These are phyloP conservation scores for Medicago truncatula DNA, from an alignment of 306 rosid genomes.

Conservation along the genomic window MtrunA17r5.0-ANR NC_053048.1:51381501-51382000, in stretches of 20 bases:
- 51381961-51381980: background rate
- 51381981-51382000: conserved; percentile 21
- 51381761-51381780: background rate
- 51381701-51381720: background rate
- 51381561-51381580: no score
- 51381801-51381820: background rate
- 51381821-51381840: background rate
- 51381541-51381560: no score
- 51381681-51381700: no score
- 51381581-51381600: no score
- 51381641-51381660: no score
- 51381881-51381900: background rate
- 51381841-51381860: background rate
- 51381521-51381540: no score
- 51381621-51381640: no score
- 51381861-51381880: background rate
- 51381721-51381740: background rate
- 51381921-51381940: background rate
- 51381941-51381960: background rate
- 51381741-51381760: background rate
- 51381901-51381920: conserved; percentile 9
- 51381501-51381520: no score
- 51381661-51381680: no score
- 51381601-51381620: no score
- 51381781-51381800: background rate